Evolutionary conservation across 228 moss, liverwort and hornwort species (phyloP), one percentile per base, ranked within the genome.

Genomic region (Sphagnum fallax): DNA sequence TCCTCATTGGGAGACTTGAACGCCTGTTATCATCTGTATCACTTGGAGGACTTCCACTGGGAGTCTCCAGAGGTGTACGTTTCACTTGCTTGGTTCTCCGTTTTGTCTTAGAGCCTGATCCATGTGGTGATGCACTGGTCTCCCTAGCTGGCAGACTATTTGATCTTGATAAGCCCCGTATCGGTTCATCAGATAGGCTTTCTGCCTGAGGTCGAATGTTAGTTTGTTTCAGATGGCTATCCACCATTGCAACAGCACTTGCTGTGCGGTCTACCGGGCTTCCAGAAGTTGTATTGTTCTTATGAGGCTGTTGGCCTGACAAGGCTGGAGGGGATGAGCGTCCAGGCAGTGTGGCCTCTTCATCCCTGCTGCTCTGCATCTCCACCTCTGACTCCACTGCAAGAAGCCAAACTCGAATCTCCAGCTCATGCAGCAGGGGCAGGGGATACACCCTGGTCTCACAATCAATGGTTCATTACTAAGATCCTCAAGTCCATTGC

Each of bases 371-470:
- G 76, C 82, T 82, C 76, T 87, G 84, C 53, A 79, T 85, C 74
- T 90, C 81, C 62, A 86, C 89, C 69, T 94, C 88, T 5, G 93
- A 90, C 74, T 98, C 93, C 63, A 98, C 98, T 75, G 93, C 91
- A 69, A 93, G 93, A 71, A 98, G 82, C 98, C 98, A 98, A 52
- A 98, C 90, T 75, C 98, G 94, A 52, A 92, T 98, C 81, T 98
- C 93, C 50, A 98, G 77, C 77, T 98, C 93, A 68, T 90, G 93
- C 67, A 93, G 80, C 69, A 90, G 78, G 77, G 93, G 81, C 67
- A 86, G 67, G 49, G 98, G 98, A 68, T 95, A 95, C 61, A 86
- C 87, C 75, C 90, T 90, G 76, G 61, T 15, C 62, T 68, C 69
- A 32, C 73, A 67, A 67, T 47, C 59, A 60, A 60, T 15, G 12